Conservation (phyloP, 1,284 basidiomycete species). For the Sphagnurus paluster region DNA sequence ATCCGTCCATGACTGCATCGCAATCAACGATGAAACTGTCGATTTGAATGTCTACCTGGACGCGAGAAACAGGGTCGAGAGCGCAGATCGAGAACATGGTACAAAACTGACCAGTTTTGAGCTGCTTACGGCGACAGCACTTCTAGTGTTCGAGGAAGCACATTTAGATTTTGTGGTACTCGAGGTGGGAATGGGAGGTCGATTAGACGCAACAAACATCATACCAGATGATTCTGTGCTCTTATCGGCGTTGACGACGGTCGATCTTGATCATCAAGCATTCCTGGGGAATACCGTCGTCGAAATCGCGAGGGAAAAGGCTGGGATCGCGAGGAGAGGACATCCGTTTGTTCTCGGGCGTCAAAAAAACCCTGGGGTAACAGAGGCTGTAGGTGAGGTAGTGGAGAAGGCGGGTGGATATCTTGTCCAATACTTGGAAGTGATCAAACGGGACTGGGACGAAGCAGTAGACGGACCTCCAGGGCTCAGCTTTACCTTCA, state of each 20-base stretch:
- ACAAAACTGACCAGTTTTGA: conserved; percentile 79
- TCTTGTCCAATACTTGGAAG: conserved; percentile 36
- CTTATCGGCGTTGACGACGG: conserved; percentile 80
- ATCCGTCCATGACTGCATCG: conserved; percentile 77
- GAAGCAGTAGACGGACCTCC: conserved; percentile 33
- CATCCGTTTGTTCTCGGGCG: conserved; percentile 76
- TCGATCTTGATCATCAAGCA: conserved; percentile 92
- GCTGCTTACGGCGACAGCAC: conserved; percentile 78
- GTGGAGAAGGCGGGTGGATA: conserved; percentile 37
- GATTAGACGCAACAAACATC: conserved; percentile 92
- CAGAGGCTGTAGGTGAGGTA: conserved; percentile 30
- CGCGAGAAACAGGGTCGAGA: conserved; percentile 52
- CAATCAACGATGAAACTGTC: conserved; percentile 64
- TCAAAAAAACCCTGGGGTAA: conserved; percentile 62
- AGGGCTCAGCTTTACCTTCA: conserved; percentile 31
- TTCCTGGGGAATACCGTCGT: conserved; percentile 81
- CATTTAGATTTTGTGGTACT: conserved; percentile 82
- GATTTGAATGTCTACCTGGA: conserved; percentile 48
- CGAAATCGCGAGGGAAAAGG: conserved; percentile 84
- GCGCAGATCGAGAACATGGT: conserved; percentile 43
- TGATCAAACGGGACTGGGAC: conserved; percentile 35
- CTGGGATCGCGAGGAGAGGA: conserved; percentile 72
- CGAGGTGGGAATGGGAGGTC: conserved; percentile 96
- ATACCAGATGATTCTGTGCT: conserved; percentile 71
- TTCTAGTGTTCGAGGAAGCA: conserved; percentile 68